Evolutionary conservation across 2,329 filamentous ascomycete species (phyloP).

Genomic region (Neocatenulostroma microsporum): DNA sequence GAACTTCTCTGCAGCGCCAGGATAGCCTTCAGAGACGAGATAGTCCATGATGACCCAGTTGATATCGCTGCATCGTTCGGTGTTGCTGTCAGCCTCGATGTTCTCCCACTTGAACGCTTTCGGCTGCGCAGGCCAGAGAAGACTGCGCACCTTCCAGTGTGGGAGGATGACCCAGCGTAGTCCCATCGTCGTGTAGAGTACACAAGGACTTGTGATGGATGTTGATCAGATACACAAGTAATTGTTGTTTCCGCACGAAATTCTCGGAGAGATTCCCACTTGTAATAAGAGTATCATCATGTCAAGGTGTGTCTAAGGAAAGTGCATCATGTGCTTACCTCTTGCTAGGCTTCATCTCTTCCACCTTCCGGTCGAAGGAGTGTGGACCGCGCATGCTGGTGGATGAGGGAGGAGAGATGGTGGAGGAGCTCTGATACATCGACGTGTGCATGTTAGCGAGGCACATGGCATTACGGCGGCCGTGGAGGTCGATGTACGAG

Average conservation of each 20-base stretch:
- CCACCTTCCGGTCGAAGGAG: conserved; percentile 71
- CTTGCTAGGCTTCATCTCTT: conserved; percentile 80
- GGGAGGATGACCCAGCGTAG: conserved; percentile 4
- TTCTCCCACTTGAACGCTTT: conserved; percentile 3
- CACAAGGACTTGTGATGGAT: conserved; percentile 30
- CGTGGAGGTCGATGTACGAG: conserved; percentile 1
- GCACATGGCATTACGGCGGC: conserved; percentile 1
- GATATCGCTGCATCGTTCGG: conserved; percentile 62
- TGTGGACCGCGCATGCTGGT: conserved; percentile 55
- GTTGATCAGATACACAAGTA: conserved; percentile 74
- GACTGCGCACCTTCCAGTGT: conserved; percentile 7
- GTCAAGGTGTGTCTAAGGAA: conserved; percentile 20
- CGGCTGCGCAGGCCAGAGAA: too few relatives aligned
- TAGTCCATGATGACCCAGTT: conserved; percentile 96
- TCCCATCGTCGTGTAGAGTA: conserved; percentile 6
- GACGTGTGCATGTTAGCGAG: neutral
- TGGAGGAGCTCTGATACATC: conserved; percentile 54
- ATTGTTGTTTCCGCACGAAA: conserved; percentile 80
- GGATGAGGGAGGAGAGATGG: conserved; percentile 53
- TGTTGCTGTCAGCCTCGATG: conserved; percentile 12
- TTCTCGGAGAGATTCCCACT: conserved; percentile 99
- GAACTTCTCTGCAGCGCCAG: conserved; percentile 85
- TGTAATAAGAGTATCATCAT: conserved; percentile 79
- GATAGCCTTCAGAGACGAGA: conserved; percentile 90
- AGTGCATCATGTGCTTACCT: conserved; percentile 47